Conservation (phyloP, 805 yeast species). For the Wickerhamiella lipophila region DNA sequence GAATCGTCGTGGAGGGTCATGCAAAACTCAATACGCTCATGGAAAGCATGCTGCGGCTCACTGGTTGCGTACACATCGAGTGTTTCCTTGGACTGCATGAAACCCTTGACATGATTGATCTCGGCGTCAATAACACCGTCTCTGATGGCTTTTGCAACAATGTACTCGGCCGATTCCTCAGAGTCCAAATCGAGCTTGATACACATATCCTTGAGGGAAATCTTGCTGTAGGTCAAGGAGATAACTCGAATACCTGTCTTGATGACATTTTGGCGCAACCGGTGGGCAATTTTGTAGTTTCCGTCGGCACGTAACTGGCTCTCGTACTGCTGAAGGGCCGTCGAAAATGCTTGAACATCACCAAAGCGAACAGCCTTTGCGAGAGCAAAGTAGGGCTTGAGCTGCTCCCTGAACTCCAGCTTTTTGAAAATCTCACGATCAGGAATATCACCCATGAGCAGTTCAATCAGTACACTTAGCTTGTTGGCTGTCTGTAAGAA, state of each 20-base stretch:
- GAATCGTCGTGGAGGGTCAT: constrained; percentile 80
- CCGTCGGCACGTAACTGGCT: constrained; percentile 56
- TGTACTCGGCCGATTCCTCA: constrained; percentile 93
- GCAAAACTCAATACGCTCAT: constrained; percentile 88
- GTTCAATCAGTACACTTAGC: constrained; percentile 73
- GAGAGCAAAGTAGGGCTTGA: constrained; percentile 72
- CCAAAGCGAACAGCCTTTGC: constrained; percentile 89
- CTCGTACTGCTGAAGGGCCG: constrained; percentile 53
- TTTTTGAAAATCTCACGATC: constrained; percentile 71
- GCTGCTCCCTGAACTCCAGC: constrained; percentile 42
- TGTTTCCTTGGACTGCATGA: constrained; percentile 79
- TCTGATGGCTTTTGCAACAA: constrained; percentile 90
- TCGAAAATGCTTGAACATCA: constrained; percentile 68
- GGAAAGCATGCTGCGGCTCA: constrained; percentile 76
- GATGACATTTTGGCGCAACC: constrained; percentile 92
- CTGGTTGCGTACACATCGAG: constrained; percentile 76
- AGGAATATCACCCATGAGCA: constrained; percentile 94
- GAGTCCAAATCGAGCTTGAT: constrained; percentile 81
- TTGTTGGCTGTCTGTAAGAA: constrained; percentile 84
- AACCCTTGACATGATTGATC: constrained; percentile 81
- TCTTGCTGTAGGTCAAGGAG: constrained; percentile 78
- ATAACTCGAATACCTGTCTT: constrained; percentile 94
- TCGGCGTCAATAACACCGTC: constrained; percentile 96
- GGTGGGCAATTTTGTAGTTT: constrained; percentile 67
- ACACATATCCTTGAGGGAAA: constrained; percentile 87